A percentile compares a stretch with the other conserved stretches of the same genome.
Conservation (phyloP, 805 yeast genomes). For the Lipomyces anomalus region DNA sequence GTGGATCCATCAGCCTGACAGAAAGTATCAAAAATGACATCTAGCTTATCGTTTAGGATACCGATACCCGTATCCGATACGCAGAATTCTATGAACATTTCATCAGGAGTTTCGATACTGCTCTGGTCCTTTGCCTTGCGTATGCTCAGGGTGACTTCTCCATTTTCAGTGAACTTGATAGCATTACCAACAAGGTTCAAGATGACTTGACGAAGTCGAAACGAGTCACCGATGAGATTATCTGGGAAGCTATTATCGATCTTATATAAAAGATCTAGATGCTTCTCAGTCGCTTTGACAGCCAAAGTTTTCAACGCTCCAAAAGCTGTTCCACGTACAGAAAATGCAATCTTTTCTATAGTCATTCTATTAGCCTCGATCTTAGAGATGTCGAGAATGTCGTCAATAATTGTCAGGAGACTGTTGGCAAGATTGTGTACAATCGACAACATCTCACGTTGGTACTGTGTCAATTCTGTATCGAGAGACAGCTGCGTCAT, state of each 20-base stretch:
- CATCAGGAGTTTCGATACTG: constrained; percentile 31
- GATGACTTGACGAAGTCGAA: constrained; percentile 80
- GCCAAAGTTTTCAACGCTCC: constrained; percentile 87
- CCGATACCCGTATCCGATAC: constrained; percentile 89
- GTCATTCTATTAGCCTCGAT: constrained; percentile 93
- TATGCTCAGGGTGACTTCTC: constrained; percentile 73
- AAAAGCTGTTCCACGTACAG: constrained; percentile 78
- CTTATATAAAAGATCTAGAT: constrained; percentile 69
- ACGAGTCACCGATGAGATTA: constrained; percentile 79
- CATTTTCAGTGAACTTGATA: constrained; percentile 76
- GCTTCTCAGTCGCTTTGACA: constrained; percentile 83
- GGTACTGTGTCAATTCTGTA: constrained; percentile 84
- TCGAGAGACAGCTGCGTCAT: constrained; percentile 87
- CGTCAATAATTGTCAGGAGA: constrained; percentile 79
- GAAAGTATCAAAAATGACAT: constrained; percentile 80
- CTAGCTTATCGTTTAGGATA: constrained; percentile 76
- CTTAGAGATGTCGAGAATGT: constrained; percentile 84
- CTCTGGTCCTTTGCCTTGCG: constrained; percentile 22
- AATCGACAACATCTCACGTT: constrained; percentile 83
- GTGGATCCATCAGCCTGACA: constrained; percentile 94
- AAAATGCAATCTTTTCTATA: constrained; percentile 81
- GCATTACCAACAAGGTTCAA: constrained; percentile 85
- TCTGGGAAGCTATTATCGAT: constrained; percentile 87
- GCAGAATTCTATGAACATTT: constrained; percentile 67
- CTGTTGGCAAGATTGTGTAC: constrained; percentile 86